phyloP scores from a whole-genome alignment of 1,284 basidiomycete species.

The Caloboletus firmus region DNA sequence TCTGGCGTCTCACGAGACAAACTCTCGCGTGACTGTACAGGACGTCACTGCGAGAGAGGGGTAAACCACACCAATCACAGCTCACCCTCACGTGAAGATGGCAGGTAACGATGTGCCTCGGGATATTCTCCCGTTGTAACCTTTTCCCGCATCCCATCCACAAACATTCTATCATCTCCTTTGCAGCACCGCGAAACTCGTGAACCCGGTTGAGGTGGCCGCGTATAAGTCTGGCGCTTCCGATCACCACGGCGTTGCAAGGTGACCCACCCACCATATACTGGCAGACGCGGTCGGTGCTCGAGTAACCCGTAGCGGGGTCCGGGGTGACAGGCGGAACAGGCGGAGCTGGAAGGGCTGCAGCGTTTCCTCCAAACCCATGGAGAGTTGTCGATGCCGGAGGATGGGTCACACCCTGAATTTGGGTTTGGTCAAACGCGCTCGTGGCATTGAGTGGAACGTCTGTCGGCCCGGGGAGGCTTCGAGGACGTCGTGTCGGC shows the following conservation, averaged over 20 bases:
- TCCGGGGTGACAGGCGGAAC: background rate
- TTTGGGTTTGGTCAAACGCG: background rate
- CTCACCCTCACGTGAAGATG: constrained; percentile 14
- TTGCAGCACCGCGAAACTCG: constrained; percentile 5
- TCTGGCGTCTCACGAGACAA: constrained; percentile 5
- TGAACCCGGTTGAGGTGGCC: constrained; percentile 18
- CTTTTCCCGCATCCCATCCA: constrained; percentile 10
- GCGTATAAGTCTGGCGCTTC: constrained; percentile 9
- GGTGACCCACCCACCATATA: background rate
- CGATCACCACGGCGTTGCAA: constrained; percentile 5
- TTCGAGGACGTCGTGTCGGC: background rate
- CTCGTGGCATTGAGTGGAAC: background rate
- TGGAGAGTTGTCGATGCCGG: background rate
- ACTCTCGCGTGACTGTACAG: constrained; percentile 6
- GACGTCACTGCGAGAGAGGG: constrained; percentile 26
- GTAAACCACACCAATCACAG: constrained; percentile 9
- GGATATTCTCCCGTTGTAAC: constrained; percentile 21
- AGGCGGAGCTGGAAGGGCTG: background rate
- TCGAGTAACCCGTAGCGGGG: background rate
- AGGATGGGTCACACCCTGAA: background rate
- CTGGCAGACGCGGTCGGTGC: constrained; percentile 1
- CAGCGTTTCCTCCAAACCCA: background rate
- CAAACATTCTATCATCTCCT: background rate
- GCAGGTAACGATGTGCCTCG: constrained; percentile 17
- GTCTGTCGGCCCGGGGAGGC: background rate